These are phyloP conservation scores for Chytridium lagenaria DNA, from an alignment of 371 early-diverging fungal genomes.

Conservation along the genomic window DNA sequence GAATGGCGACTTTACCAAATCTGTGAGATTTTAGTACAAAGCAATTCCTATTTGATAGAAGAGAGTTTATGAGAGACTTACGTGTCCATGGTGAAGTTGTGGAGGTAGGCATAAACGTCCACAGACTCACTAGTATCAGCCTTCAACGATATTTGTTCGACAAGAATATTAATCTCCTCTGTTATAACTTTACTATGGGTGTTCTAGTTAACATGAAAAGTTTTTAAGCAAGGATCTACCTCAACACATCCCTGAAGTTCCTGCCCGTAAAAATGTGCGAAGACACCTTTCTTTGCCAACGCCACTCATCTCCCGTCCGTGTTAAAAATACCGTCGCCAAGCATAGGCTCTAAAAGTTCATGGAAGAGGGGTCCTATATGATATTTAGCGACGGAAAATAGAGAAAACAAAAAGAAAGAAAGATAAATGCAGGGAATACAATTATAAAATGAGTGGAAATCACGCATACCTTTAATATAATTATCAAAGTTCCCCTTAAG, in stretches of 20 bases:
- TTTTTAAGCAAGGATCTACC: not conserved
- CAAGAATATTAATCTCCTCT: slow-evolving; percentile 5
- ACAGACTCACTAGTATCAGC: not conserved
- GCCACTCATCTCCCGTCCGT: slow-evolving; percentile 25
- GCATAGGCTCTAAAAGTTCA: slow-evolving; percentile 14
- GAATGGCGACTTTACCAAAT: slow-evolving; percentile 25
- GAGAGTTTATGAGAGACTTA: not conserved
- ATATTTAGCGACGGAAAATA: not conserved
- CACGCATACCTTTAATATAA: slow-evolving; percentile 39
- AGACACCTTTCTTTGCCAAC: slow-evolving; percentile 20
- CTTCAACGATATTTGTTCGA: not conserved
- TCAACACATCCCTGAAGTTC: slow-evolving; percentile 9
- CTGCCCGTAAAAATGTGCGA: slow-evolving; percentile 20
- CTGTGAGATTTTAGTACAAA: not conserved
- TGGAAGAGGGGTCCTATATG: not conserved
- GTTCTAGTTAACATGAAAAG: not conserved
- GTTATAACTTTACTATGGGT: slow-evolving; percentile 4
- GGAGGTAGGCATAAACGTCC: slow-evolving; percentile 15
- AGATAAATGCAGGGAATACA: too few relatives aligned
- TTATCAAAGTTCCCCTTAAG: slow-evolving; percentile 41
- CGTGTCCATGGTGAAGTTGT: slow-evolving; percentile 20
- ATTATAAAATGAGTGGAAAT: too few relatives aligned
- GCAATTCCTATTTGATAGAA: not conserved
- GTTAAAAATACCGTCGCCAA: slow-evolving; percentile 34
- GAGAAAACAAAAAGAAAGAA: not conserved